Evolutionary conservation across 169 alveolate species (phyloP).

Genomic region (Eimeria sp.): DNA sequence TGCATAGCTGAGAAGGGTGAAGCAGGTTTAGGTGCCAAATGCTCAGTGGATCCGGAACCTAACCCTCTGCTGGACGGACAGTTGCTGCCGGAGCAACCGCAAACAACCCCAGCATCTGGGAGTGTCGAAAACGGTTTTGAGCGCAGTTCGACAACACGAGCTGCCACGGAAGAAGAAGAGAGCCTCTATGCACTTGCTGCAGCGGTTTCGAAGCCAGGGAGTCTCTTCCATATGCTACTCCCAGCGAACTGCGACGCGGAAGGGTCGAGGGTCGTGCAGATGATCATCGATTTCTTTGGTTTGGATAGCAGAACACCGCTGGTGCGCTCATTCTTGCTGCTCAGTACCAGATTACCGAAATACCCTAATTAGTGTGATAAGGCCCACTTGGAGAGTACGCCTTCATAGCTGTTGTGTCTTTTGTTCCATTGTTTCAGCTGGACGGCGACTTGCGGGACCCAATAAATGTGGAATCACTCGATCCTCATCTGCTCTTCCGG

Average conservation of each 20-base stretch:
- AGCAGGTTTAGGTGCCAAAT: not conserved
- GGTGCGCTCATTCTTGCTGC: conserved; percentile 1
- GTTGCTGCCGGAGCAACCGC: conserved; percentile 12
- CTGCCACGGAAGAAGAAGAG: conserved; percentile 31
- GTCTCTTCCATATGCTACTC: conserved; percentile 70
- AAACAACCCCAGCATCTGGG: not conserved
- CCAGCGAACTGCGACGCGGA: conserved; percentile 73
- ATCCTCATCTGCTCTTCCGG: conserved; percentile 58
- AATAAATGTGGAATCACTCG: conserved; percentile 1
- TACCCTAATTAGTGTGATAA: not conserved
- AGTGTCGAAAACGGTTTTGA: not conserved
- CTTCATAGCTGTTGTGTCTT: not conserved
- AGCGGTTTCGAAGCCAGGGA: conserved; percentile 76
- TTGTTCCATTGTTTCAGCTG: conserved; percentile 6
- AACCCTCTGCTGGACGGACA: conserved; percentile 43
- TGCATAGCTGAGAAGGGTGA: not conserved
- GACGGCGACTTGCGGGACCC: conserved; percentile 73
- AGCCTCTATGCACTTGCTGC: conserved; percentile 57
- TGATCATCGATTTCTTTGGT: conserved; percentile 64
- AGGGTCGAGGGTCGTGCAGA: conserved; percentile 29
- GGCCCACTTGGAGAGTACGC: not conserved
- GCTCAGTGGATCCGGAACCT: conserved; percentile 36
- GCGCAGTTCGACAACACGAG: not conserved
- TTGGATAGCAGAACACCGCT: conserved; percentile 31
- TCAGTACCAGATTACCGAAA: not conserved